Evolutionary conservation across 2,329 filamentous ascomycete genomes (phyloP), one percentile per base, ranked within the genome.

Genomic region (Biscogniauxia mediterranea): DNA sequence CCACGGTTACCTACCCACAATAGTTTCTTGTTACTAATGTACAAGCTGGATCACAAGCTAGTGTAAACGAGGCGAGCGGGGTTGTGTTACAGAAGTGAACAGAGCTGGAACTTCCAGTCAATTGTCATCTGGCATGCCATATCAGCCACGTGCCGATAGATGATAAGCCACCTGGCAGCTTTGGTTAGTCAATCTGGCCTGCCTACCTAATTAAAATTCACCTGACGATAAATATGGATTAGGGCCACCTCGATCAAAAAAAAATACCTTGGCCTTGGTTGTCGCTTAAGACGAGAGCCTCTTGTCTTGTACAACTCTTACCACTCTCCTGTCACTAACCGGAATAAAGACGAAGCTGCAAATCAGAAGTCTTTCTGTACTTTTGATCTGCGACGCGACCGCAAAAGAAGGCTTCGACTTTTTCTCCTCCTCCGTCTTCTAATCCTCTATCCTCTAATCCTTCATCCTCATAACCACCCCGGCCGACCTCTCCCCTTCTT

Each of bases 151-250:
- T 68, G 66, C 59, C 64, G 63, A 66, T 66, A 66, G 61, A 7
- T 54, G 67, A 67, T 68, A 67, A 71, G 66, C 64, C 68, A 71
- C 59, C 62, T 71, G 69, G 67, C 68, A 68, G 55, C 52, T 63
- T 56, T 54, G 20, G 46, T 56, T 58, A 28, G 28, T 58, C 57
- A 58, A 59, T 51, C 32, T 64, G 52, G 19, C 49, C 49, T 51
- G 49, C 49, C 50, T 52, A 52, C 7, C 23, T 56, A 23, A 51
- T 61, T 54, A 42, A 46, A 61, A 56, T 46, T 61, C 61, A 57
- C 25, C 28, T 51, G 58, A 63, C 53, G 7, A 25, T 28, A 51
- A 54, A 54, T 25, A 32, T 6, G 28, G 28, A 32, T 32, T 32
- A 23, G 56, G 57, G 61, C 59, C 61, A 65, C 60, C 61, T 63